Base-by-base conservation (phyloP, 257 asterid genomes). In the Anisodus tanguticus region DNA sequence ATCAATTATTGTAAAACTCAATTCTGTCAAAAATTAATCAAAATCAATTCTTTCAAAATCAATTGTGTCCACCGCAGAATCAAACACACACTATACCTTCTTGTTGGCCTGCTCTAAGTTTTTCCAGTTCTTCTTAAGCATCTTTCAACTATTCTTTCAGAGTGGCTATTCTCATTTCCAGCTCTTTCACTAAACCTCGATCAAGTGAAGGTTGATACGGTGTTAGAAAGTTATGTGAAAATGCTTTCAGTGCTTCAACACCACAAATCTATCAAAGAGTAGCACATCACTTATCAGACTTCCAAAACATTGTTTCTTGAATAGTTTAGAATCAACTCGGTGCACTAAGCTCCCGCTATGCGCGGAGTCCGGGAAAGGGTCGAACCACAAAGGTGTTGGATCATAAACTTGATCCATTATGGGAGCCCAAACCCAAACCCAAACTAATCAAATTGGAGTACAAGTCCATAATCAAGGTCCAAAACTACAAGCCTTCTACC, bases 111-210 rank as follows among this genome's bases (percentile, higher is more conserved):
- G 93, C 94, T 22, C 84, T 91, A 84, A 90, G 86, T 81, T 83
- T 92, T 79, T 93, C 98, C 12, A 92, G 89, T 79, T 92, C 96
- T 53, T 87, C 90, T 90, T 95, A 98, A 19, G 98, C 98, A 81
- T 84, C 88, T 82, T 89, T 83, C 86, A 95, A 88, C 85, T 91
- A 92, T 77, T 93, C 92, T 81, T 83, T 93, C 78, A 95, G 86
- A 70, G 86, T 69, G 2, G 93, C 85, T 45, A 95, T 86, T 86
- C 97, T 91, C 90, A 55, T 85, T 88, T 94, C 93, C 83, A 93
- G 86, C 86, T 92, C 99, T 82, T 94, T 93, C 49, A 88, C 87
- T 1, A 94, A 84, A 37, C 98, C 98, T 79, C 90, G 90, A 74
- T 37, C 69, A 41, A 92, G 85, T 16, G 97, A 89, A 22, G 98